Evolutionary conservation across 106 monocot genomes (phyloP), one percentile per base, ranked within the genome.

Genomic region (Dendrobium officinale): DNA sequence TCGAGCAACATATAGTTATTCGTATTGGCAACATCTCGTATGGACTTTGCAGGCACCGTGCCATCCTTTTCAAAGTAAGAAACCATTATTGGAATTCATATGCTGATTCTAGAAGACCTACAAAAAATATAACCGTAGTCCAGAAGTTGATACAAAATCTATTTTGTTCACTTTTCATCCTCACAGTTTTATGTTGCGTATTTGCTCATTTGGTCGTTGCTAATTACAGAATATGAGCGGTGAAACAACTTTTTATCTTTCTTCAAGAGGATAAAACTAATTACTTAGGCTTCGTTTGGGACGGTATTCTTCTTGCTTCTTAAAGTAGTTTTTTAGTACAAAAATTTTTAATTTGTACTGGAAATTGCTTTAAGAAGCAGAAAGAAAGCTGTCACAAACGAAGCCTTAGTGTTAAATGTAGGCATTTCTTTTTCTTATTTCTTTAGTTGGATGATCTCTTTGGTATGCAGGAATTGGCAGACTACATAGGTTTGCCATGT

Each of bases 1-100:
- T 2, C 61, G 81, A 86, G 31, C 67, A 79, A 27, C 85, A 68
- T 77, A 41, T 87, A 22, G 87, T 91, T 11, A 72, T 94, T 74
- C 89, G 81, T 22, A 89, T 94, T 75, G 89, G 91, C 37, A 86
- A 77, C 79, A 54, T 94, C 54, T 86, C 84, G 49, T 72, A 79
- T 55, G 91, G 93, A 55, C 82, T 91, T 67, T 94, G 93, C 77
- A 82, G 93, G 73, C 93, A 94, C 78, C 91, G 93, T 74, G 84
- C 91, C 51, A 91, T 94, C 43, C 87, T 91, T 75, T 94, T 94
- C 84, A 94, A 94, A 89, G 93, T 90, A 85, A 31, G 61, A 20
- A 72, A 70, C 79, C 9, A 17, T 78, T 43, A 17, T 79, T 26
- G 22, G 24, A 66, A 66, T 24, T 66, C 24, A 9, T 66, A 1